Evolutionary conservation across 192 early-diverging fungal genomes (phyloP).

Genomic region (Umbelopsis sp.): DNA sequence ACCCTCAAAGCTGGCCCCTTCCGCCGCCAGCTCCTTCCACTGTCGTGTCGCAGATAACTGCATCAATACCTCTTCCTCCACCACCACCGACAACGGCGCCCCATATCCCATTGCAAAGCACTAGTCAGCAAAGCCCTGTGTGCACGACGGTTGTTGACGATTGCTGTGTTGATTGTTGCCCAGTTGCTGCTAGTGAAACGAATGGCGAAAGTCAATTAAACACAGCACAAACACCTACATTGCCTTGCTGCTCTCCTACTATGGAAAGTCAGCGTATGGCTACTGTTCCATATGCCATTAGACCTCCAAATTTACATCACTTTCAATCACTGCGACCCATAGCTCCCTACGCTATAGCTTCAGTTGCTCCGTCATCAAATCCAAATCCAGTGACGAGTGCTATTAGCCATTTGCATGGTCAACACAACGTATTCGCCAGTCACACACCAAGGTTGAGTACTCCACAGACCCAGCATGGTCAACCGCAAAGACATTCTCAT

Average conservation of each 20-base stretch:
- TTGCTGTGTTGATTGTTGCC: slow-evolving; percentile 44
- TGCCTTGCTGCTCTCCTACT: background rate
- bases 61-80: background rate
- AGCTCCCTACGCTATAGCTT: slow-evolving; percentile 1
- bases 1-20: background rate
- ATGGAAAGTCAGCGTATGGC: background rate
- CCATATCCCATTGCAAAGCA: background rate
- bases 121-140: background rate
- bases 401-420: background rate
- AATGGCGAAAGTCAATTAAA: slow-evolving; percentile 3
- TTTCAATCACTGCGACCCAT: slow-evolving; percentile 7
- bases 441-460: background rate
- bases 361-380: background rate
- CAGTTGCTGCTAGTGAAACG: slow-evolving; percentile 30
- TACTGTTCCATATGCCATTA: slow-evolving; percentile 7
- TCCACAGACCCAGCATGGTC: slow-evolving; percentile 7
- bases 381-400: background rate
- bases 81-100: background rate
- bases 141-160: slow-evolving; percentile 24
- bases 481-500: background rate
- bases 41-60: background rate
- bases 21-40: background rate
- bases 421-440: slow-evolving; percentile 1
- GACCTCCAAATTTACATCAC: slow-evolving; percentile 15
- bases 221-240: background rate